Evolutionary conservation across 202 grass and related monocot species (phyloP), one percentile per base, ranked within the genome.

Genomic region (Zoysia matrella): DNA sequence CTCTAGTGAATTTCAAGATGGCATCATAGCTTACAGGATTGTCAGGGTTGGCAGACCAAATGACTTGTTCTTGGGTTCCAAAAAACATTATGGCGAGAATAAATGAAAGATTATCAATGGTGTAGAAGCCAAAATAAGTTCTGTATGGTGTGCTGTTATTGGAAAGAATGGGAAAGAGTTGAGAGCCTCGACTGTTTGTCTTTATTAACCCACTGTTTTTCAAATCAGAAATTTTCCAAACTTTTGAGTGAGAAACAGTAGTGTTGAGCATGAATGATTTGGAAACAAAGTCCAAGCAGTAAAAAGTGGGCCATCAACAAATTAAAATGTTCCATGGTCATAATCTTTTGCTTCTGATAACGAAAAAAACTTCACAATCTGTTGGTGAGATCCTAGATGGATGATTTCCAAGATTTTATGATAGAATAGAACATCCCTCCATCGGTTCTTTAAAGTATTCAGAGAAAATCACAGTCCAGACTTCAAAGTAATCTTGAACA

Each of bases 11-110:
- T 36, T 73, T 80, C 49, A 95, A 73, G 5, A 70, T 76, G 65
- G 93, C 77, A 8, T 65, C 55, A 1, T 7, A 14, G 43, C 75
- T 15, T 2, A 90, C 87, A 36, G 72, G 89, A 58, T 47, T 72
- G 72, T 86, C 72, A 12, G 81, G 80, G 82, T 95, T 95, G 36
- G 93, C 87, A 52, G 90, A 87, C 90, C 89, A 95, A 36, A 95
- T 75, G 66, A 86, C 81, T 6, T 52, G 71, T 16, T 1, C 13
- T 73, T 56, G 52, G 53, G 56, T 3, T 7, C 66, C 11, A 0
- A 52, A 39, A 22, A 65, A 30, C 0, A 70, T 58, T 11, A 77
- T n/a, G 44, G 49, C n/a, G 48, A 85, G 67, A 65, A 44, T 11
- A 41, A 85, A 85, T 18, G 16, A 50, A 78, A 71, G 7, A 0